phyloP scores from a whole-genome alignment of 169 alveolate genomes.

The Plasmodium chabaudi region DNA sequence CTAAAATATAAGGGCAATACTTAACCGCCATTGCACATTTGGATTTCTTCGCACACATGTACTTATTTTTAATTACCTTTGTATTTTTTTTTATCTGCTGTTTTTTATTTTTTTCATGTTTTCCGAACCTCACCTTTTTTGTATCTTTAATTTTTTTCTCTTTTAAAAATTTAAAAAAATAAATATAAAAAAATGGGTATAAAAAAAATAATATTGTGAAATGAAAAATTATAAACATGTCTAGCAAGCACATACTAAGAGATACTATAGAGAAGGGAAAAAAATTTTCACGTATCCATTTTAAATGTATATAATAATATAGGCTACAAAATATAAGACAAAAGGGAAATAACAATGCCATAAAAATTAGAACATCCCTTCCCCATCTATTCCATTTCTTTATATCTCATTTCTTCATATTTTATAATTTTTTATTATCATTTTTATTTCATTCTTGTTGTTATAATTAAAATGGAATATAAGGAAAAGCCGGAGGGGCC shows the following conservation, averaged over 20 bases:
- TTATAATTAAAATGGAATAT: conserved; percentile 46
- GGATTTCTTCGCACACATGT: not conserved
- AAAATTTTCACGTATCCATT: no score
- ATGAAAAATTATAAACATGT: no score
- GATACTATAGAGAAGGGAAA: no score
- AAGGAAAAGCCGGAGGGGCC: conserved; percentile 75
- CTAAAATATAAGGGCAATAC: no score
- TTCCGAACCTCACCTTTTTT: not conserved
- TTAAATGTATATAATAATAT: no score
- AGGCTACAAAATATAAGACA: no score
- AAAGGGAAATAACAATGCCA: no score
- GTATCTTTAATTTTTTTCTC: not conserved
- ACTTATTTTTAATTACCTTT: not conserved
- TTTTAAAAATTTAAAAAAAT: not conserved
- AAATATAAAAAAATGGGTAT: no score
- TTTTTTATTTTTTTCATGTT: not conserved
- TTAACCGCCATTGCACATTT: not conserved
- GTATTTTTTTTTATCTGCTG: not conserved
- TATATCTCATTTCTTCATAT: not conserved
- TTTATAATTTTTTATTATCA: not conserved
- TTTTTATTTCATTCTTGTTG: not conserved
- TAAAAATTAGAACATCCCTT: no score
- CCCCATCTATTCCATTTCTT: no score
- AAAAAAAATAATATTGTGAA: no score
- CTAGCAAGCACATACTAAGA: no score